These are phyloP conservation scores for Ampelocalamus luodianensis DNA, from an alignment of 176 grass and related monocot species.

Conservation along the genomic window DNA sequence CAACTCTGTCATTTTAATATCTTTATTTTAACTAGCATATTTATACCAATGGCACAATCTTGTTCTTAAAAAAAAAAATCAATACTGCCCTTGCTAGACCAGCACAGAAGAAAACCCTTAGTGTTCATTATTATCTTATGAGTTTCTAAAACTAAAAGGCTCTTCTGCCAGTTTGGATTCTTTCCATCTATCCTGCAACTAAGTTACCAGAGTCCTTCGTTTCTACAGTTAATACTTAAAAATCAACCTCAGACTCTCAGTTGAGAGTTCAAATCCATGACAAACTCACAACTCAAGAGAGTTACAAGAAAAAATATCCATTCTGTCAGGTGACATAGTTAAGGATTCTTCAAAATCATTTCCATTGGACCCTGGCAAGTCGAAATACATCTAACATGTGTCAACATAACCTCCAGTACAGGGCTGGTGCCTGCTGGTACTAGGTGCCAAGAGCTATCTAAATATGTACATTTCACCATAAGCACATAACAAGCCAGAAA, in stretches of 20 bases:
- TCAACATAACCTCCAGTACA: background rate
- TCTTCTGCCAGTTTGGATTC: background rate
- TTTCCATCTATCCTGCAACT: background rate
- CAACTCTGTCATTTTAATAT: background rate
- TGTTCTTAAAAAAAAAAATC: background rate
- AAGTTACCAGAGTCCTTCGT: background rate
- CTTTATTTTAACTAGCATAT: constrained; percentile 10
- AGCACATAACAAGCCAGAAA: background rate
- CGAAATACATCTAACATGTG: background rate
- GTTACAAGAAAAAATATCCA: constrained; percentile 2
- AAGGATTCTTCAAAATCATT: background rate
- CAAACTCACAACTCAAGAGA: background rate
- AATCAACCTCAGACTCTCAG: background rate
- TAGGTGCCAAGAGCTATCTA: background rate
- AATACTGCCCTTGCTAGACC: constrained; percentile 4
- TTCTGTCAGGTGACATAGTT: background rate
- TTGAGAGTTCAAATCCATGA: constrained; percentile 20
- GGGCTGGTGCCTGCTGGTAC: background rate
- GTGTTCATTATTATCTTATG: background rate
- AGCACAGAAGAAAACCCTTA: background rate
- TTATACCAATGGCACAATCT: background rate
- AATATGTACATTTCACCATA: background rate
- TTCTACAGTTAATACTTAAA: background rate
- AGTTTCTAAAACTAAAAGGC: background rate
- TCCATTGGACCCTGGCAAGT: background rate